These are phyloP conservation scores for Tolypocladium paradoxum DNA, from an alignment of 2,329 filamentous ascomycete species.

Conservation along the genomic window DNA sequence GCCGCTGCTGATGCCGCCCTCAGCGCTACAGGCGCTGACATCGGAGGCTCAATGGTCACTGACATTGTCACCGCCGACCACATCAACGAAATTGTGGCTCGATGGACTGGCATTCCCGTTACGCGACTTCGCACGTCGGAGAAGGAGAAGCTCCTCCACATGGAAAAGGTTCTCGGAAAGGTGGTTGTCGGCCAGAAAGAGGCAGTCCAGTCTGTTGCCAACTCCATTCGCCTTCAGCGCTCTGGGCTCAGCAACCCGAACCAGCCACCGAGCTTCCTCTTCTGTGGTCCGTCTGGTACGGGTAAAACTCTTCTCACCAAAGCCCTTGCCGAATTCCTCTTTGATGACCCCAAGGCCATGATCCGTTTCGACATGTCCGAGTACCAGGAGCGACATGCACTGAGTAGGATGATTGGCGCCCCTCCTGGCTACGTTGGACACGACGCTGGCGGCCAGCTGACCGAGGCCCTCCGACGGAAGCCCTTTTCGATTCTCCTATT, in stretches of 20 bases:
- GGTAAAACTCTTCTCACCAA: slow-evolving; percentile 97
- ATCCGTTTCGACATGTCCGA: slow-evolving; percentile 99
- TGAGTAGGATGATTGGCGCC: slow-evolving; percentile 95
- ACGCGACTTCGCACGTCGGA: slow-evolving; percentile 89
- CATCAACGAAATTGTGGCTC: slow-evolving; percentile 96
- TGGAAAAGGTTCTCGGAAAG: slow-evolving; percentile 79
- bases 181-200: slow-evolving; percentile 90
- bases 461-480: slow-evolving; percentile 83
- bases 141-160: slow-evolving; percentile 96
- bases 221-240: slow-evolving; percentile 88
- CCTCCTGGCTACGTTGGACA: slow-evolving; percentile 96
- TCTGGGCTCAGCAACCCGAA: slow-evolving; percentile 94
- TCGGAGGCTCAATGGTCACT: slow-evolving; percentile 66
- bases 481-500: slow-evolving; percentile 98
- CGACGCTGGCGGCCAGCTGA: slow-evolving; percentile 90
- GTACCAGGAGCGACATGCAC: slow-evolving; percentile 92
- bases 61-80: slow-evolving; percentile 94
- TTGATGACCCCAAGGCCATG: slow-evolving; percentile 95
- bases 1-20: slow-evolving; percentile 63
- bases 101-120: slow-evolving; percentile 97
- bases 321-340: slow-evolving; percentile 92
- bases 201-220: slow-evolving; percentile 84
- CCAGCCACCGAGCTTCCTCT: slow-evolving; percentile 93
- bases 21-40: slow-evolving; percentile 43
- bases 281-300: slow-evolving; percentile 96